Evolutionary conservation across 2,329 filamentous ascomycete genomes (phyloP), one percentile per base, ranked within the genome.

Genomic region (Cercospora berteroae): DNA sequence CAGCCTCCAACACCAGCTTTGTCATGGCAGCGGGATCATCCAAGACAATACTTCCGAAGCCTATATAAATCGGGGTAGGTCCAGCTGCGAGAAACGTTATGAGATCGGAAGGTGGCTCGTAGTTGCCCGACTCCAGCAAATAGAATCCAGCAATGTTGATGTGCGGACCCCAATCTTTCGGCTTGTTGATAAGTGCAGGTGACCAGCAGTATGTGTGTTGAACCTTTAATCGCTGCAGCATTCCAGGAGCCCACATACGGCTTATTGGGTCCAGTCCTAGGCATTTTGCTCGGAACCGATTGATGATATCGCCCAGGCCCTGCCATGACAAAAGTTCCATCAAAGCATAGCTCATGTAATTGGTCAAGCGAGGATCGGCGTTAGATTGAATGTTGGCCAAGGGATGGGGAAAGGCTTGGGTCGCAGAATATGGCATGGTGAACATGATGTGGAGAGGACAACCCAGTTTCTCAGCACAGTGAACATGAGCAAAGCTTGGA

Each of bases 161-260:
- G 66, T 92, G 84, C 5, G 83, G 79, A 0, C 84, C 86, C 92
- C 92, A 95, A 76, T 95, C 92, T 39, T 85, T 85, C 0, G 92
- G 91, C 73, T 93, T 93, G 0, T 89, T 87, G 18, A 93, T 91
- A 57, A 95, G 80, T 1, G 90, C 86, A 0, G 91, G 90, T 0
- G 91, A 94, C 93, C 94, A 97, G 79, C 93, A 95, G 76, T 97
- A 98, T 0, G 94, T 96, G 73, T 92, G 92, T 0, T 94, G 93
- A 13, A 97, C 86, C 56, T 86, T 87, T 33, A 97, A 81, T 29
- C 92, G 88, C 55, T 87, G 88, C 12, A 96, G 82, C 77, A 96
- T 86, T 4, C 90, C 91, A 7, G 94, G 93, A 2, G 91, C 94
- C 86, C 90, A 94, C 57, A 96, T 89, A 8, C 92, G 82, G 68